Base-by-base conservation (phyloP, 1,284 basidiomycete genomes). In the Polyporus tsugae region DNA sequence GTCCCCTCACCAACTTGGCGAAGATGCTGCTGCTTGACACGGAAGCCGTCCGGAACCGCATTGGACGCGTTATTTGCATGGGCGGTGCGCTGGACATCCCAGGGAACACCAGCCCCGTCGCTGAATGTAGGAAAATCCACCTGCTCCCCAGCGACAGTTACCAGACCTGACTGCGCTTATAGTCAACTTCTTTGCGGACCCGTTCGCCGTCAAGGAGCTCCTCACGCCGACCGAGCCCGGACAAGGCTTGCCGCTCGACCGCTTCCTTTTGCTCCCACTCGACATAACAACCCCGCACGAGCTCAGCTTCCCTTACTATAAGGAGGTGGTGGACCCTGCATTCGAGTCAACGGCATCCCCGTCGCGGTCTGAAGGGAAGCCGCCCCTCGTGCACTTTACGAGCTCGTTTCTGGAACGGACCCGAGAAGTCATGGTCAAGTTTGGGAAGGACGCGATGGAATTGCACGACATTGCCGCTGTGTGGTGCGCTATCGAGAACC, bases 171-270 rank as follows among this genome's bases (percentile, higher is more conserved):
- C 19, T 38, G 19, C 35, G 42, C 29, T 25, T 17, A 9, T 76
- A 95, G 89, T 98, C 87, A 98, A 98, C 82, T 96, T 94, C 77
- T 98, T 93, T 73, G 96, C 96, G 3, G 97, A 98, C 76, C 95
- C 97, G 2, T 95, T 86, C 75, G 95, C 96, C 0, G 94, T 93
- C 10, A 86, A 88, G 63, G 86, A 91, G 61, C 79, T 93, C 0
- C 80, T 93, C 35, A 77, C 85, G 46, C 83, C 87, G 5, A 46
- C 73, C 1, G 69, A 76, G 11, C 76, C 81, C 6, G 75, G 78
- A 52, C 73, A 75, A 33, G 84, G 85, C 55, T 75, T 93, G 36
- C 91, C 89, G 13, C 81, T 89, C 39, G 86, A 89, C 60, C 85
- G 90, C 4, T 88, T 96, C 75, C 75, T 93, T 65, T 82, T 97